Conservation (phyloP, 2,329 filamentous ascomycete genomes). For the Pseudocercospora eumusae region DNA sequence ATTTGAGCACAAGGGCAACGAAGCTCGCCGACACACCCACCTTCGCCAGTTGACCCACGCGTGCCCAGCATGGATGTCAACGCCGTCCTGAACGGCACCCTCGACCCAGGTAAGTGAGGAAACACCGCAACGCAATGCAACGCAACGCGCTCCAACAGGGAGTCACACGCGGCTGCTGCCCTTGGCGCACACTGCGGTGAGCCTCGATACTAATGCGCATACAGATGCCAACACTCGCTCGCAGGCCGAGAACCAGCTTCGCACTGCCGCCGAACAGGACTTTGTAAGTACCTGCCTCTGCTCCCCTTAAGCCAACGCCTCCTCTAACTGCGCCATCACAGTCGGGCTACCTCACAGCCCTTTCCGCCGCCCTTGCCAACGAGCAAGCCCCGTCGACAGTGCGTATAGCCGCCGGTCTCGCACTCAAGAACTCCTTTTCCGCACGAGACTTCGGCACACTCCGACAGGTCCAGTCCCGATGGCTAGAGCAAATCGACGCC, state of each 20-base stretch:
- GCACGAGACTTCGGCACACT: conserved; percentile 85
- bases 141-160: conserved; percentile 5
- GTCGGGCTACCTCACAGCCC: conserved; percentile 88
- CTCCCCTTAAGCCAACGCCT: background rate
- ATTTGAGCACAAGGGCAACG: conserved; percentile 27
- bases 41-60: background rate
- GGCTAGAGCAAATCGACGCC: conserved; percentile 78
- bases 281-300: conserved; percentile 68
- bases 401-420: conserved; percentile 90
- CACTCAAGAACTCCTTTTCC: conserved; percentile 97
- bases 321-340: conserved; percentile 45
- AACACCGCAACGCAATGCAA: conserved; percentile 32
- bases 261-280: conserved; percentile 87
- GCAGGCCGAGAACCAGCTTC: conserved; percentile 90
- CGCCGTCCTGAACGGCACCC: conserved; percentile 94
- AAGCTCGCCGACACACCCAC: conserved; percentile 24
- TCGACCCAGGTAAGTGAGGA: conserved; percentile 77
- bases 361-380: conserved; percentile 92
- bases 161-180: conserved; percentile 13
- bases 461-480: conserved; percentile 89
- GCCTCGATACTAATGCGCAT: conserved; percentile 30
- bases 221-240: conserved; percentile 86
- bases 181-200: conserved; percentile 25
- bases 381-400: conserved; percentile 80
- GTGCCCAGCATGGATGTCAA: conserved; percentile 84